Base-by-base conservation (phyloP, 2,329 filamentous ascomycete genomes). In the Aureobasidium sp. region DNA sequence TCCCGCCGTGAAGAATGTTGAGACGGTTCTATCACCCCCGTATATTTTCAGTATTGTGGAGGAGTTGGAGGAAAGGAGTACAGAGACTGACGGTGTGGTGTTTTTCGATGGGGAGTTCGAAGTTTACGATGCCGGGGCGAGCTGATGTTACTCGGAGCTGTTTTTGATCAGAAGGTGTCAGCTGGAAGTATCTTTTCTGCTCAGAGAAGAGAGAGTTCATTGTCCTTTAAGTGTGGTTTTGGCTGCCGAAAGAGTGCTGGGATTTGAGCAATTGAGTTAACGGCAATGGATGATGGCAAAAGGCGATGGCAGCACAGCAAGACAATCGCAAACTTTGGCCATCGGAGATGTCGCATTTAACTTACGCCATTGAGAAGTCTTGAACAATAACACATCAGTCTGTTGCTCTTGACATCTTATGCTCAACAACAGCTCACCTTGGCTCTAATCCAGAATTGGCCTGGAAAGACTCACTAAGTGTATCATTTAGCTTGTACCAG, bases 371-470 rank as follows among this genome's bases (percentile, higher is more conserved):
- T 76, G 8, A 79, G 68, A 5, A 80, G 65, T 56, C 77, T 79
- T 12, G 14, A 63, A 8, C 41, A 45, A 62, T 22, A 39, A 64
- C 15, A 34, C 4, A 41, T 42, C 34, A 60, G 49, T 52, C 34
- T 11, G 4, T 5, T n/a, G 9, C 45, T 17, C 45, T 31, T 7
- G 9, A 1, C 14, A 5, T 6, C 22, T 5, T 4, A 5, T 27
- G 4, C 7, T 25, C 14, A 9, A 27, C 36, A 2, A 34, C 7
- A 52, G 29, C 58, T 27, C 79, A 96, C 92, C 89, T 89, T 73
- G 91, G 91, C 74, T 97, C 93, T 22, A 97, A 78, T 7, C 92
- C 92, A 5, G 91, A 96, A 66, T 90, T 89, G 67, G 84, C 83
- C 78, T 89, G 85, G 75, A 97, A 97, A 1, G 90, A 92, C 73